A percentile compares a stretch with the other conserved stretches of the same genome.
Evolutionary conservation across 2,329 filamentous ascomycete species (phyloP).

Genomic region (Fusarium mundagurra): DNA sequence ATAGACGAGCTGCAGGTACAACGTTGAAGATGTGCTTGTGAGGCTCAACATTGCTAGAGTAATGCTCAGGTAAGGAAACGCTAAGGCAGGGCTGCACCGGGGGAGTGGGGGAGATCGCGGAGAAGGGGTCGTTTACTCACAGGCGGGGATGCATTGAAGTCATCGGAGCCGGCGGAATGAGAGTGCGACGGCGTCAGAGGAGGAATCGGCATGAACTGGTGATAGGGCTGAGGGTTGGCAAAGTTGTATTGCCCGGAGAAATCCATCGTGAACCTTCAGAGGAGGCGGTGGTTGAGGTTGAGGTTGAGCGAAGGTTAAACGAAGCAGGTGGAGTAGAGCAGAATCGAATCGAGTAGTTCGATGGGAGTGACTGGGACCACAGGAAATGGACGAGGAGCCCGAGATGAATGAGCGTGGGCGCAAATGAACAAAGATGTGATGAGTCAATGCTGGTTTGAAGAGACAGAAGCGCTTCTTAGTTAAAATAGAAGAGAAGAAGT

Average conservation of each 20-base stretch:
- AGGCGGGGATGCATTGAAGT: conserved; percentile 65
- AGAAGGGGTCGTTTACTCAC: conserved; percentile 54
- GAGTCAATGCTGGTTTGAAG: conserved; percentile 5
- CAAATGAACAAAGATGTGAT: neutral
- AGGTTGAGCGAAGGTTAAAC: neutral
- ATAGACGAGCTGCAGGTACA: conserved; percentile 27
- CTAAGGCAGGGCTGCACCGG: conserved; percentile 44
- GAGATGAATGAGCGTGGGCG: neutral
- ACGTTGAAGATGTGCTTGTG: conserved; percentile 12
- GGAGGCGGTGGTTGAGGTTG: neutral
- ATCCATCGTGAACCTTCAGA: conserved; percentile 55
- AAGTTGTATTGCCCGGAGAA: conserved; percentile 61
- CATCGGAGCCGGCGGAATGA: conserved; percentile 64
- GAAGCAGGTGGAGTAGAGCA: conserved; percentile 16
- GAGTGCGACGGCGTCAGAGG: conserved; percentile 66
- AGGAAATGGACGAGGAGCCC: neutral
- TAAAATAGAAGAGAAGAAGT: conserved; percentile 10
- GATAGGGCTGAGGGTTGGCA: conserved; percentile 60
- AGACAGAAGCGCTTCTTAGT: neutral
- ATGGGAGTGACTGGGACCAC: neutral
- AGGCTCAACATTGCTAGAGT: conserved; percentile 42
- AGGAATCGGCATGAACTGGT: conserved; percentile 63
- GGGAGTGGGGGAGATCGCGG: conserved; percentile 40
- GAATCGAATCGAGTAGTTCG: conserved; percentile 21
- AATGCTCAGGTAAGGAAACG: conserved; percentile 49